phyloP scores from a whole-genome alignment of 441 rosid species.

The Euphorbia celastroides region DNA sequence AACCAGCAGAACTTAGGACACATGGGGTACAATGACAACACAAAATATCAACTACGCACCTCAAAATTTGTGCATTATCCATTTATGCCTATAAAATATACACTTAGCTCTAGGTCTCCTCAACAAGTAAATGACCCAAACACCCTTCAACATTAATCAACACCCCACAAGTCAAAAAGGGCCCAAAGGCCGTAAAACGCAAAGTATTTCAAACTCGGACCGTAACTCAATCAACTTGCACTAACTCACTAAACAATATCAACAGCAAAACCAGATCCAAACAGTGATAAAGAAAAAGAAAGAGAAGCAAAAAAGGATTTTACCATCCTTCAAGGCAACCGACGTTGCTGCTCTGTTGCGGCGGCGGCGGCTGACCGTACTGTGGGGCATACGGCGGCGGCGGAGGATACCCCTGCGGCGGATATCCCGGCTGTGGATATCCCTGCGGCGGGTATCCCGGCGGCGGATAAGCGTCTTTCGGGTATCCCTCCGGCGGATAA shows the following conservation, averaged over 20 bases:
- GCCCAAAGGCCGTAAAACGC: neutral
- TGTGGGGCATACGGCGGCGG: conserved; percentile 54
- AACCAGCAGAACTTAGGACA: neutral
- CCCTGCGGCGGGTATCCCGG: conserved; percentile 68
- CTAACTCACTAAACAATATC: neutral
- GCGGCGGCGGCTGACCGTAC: conserved; percentile 47
- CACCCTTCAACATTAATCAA: neutral
- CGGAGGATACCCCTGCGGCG: conserved; percentile 51
- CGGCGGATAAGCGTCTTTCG: conserved; percentile 78
- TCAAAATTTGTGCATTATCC: neutral
- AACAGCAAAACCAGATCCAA: conserved; percentile 14
- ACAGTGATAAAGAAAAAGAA: neutral
- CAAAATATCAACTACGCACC: neutral
- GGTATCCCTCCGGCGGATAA: conserved; percentile 78
- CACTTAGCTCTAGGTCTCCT: neutral
- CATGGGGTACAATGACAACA: neutral
- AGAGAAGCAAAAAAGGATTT: neutral
- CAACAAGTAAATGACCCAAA: neutral
- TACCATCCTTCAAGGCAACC: conserved; percentile 82
- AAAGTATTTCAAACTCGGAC: neutral
- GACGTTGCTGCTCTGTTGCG: conserved; percentile 26
- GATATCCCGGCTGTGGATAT: conserved; percentile 48
- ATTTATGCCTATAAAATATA: neutral
- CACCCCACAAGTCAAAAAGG: neutral
- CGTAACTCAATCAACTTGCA: neutral